These are phyloP conservation scores for Hypholoma sublateritium DNA, from an alignment of 768 basidiomycete species.

Conservation along the genomic window DNA sequence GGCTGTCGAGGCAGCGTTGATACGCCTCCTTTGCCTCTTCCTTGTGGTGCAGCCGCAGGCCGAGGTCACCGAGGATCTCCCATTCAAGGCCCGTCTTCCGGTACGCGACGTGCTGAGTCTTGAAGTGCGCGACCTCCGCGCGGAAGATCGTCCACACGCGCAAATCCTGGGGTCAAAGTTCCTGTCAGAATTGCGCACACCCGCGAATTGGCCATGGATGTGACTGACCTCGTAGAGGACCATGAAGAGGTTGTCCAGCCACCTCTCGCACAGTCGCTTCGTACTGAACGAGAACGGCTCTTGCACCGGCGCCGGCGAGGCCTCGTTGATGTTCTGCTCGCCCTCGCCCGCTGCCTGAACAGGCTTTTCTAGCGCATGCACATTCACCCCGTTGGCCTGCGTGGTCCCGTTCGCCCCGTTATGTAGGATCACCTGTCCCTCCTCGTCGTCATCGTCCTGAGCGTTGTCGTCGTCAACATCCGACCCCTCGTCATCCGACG, in stretches of 20 bases:
- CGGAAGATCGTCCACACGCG: conserved; percentile 99
- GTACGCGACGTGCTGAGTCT: conserved; percentile 97
- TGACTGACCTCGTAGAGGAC: conserved; percentile 86
- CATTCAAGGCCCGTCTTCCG: conserved; percentile 96
- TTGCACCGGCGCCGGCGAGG: conserved; percentile 33
- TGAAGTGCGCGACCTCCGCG: conserved; percentile 98
- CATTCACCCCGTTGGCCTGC: conserved; percentile 31
- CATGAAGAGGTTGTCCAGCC: conserved; percentile 99
- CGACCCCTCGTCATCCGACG: conserved; percentile 19
- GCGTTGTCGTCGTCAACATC: conserved; percentile 13
- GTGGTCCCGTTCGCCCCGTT: conserved; percentile 29
- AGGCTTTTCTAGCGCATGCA: conserved; percentile 42
- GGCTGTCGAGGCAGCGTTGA: conserved; percentile 87
- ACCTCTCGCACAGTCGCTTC: conserved; percentile 94
- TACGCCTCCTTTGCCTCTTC: conserved; percentile 99
- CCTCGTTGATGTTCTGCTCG: conserved; percentile 39
- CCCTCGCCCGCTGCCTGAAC: conserved; percentile 53
- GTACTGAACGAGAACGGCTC: conserved; percentile 91
- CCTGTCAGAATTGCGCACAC: not conserved
- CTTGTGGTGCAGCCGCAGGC: conserved; percentile 90
- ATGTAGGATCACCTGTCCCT: conserved; percentile 10
- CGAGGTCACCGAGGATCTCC: conserved; percentile 97
- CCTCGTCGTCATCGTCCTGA: conserved; percentile 16
- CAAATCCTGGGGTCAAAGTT: conserved; percentile 61
- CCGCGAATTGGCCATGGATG: not conserved